A percentile compares a stretch with the other conserved stretches of the same genome.
Evolutionary conservation across 129 eudicot species (phyloP).

Genomic region (Flaveria ramosissima): DNA sequence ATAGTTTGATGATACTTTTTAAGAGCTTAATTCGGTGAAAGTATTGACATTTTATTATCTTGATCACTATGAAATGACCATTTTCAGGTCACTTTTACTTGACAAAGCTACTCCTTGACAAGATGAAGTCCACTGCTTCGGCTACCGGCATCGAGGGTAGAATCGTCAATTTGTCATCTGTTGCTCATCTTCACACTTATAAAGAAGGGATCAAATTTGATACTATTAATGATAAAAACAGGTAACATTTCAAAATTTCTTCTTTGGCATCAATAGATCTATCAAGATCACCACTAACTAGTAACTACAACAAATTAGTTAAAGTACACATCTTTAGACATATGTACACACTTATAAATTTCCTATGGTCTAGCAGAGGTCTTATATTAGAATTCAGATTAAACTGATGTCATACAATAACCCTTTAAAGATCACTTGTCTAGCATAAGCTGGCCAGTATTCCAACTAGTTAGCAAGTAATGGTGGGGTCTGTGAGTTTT

Average conservation of each 20-base stretch:
- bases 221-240: constrained; percentile 53
- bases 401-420: too few relatives aligned
- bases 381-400: too few relatives aligned
- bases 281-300: not conserved
- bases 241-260: constrained; percentile 38
- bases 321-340: too few relatives aligned
- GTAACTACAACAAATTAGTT: not conserved
- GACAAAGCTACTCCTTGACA: constrained; percentile 78
- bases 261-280: not conserved
- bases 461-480: too few relatives aligned
- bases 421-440: too few relatives aligned
- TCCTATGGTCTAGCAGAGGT: too few relatives aligned
- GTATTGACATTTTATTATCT: not conserved
- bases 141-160: constrained; percentile 66
- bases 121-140: constrained; percentile 69
- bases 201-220: constrained; percentile 67
- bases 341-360: too few relatives aligned
- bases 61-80: not conserved
- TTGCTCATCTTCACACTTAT: constrained; percentile 67
- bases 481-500: too few relatives aligned
- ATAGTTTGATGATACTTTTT: not conserved
- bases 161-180: constrained; percentile 70
- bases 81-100: constrained; percentile 74
- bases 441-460: too few relatives aligned
- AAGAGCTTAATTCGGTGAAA: not conserved